These are phyloP conservation scores for Candida nemodendra DNA, from an alignment of 805 yeast genomes.

Conservation along the genomic window DNA sequence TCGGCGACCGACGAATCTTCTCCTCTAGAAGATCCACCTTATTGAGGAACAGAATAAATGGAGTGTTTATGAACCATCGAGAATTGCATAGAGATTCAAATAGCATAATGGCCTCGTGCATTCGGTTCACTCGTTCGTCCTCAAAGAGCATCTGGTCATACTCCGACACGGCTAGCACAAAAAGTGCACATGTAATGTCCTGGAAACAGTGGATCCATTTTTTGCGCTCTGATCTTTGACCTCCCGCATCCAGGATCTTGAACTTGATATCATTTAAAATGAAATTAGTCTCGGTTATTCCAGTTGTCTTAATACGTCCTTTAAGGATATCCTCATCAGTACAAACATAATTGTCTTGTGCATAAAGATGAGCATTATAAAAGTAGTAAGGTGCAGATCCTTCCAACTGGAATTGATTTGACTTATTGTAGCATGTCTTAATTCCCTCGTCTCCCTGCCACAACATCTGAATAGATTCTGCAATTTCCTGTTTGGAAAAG, in stretches of 20 bases:
- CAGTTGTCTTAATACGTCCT: constrained; percentile 94
- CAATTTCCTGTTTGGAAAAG: constrained; percentile 51
- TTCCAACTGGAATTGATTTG: constrained; percentile 83
- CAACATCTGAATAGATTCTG: constrained; percentile 62
- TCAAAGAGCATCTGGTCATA: constrained; percentile 91
- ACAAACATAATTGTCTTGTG: constrained; percentile 64
- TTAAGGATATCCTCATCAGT: constrained; percentile 79
- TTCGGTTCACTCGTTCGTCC: constrained; percentile 83
- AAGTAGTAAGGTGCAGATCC: constrained; percentile 81
- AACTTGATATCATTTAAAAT: constrained; percentile 62
- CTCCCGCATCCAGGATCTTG: constrained; percentile 92
- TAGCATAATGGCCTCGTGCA: constrained; percentile 84
- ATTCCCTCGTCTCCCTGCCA: constrained; percentile 77
- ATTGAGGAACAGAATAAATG: constrained; percentile 85
- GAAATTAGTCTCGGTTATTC: constrained; percentile 85
- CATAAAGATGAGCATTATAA: constrained; percentile 64
- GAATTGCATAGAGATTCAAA: constrained; percentile 85
- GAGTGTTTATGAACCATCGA: constrained; percentile 79
- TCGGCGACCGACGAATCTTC: constrained; percentile 65
- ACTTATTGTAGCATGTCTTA: constrained; percentile 49
- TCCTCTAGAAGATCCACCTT: constrained; percentile 79
- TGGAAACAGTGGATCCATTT: constrained; percentile 97
- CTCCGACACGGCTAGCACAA: constrained; percentile 87
- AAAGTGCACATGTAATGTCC: constrained; percentile 81
- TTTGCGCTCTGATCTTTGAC: constrained; percentile 86